Percentiles rank a stretch among this genome's conserved stretches.
phyloP scores from a whole-genome alignment of 306 rosid genomes.

The Medicago lupulina region DNA sequence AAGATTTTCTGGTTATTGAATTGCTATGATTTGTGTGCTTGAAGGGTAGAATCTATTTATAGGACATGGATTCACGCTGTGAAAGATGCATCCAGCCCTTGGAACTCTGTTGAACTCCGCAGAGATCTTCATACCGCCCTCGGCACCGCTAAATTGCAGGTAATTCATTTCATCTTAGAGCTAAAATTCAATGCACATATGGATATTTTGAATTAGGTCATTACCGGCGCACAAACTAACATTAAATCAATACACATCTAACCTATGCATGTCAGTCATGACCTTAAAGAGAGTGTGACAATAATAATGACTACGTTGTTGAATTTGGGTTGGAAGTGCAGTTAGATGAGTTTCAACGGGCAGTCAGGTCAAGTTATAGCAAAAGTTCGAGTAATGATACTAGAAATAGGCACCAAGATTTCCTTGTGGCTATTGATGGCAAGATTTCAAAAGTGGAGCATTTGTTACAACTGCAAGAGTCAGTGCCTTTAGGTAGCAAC shows the following conservation, averaged over 20 bases:
- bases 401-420: conserved; percentile 73
- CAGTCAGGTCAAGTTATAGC: conserved; percentile 70
- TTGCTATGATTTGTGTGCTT: conserved; percentile 29
- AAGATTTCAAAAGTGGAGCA: conserved; percentile 62
- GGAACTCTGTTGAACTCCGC: conserved; percentile 71
- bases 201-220: not conserved
- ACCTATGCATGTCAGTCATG: not conserved
- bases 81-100: conserved; percentile 61
- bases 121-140: conserved; percentile 85
- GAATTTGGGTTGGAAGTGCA: conserved; percentile 53
- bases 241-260: too few species aligned
- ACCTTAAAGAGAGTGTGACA: not conserved
- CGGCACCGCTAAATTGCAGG: conserved; percentile 99
- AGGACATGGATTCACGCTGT: conserved; percentile 78
- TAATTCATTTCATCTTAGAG: conserved; percentile 33
- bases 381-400: conserved; percentile 65
- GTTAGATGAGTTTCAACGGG: conserved; percentile 88
- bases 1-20: conserved; percentile 34
- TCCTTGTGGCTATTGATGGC: conserved; percentile 66
- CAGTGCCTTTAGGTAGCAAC: conserved; percentile 55
- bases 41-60: conserved; percentile 89
- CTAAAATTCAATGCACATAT: not conserved
- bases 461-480: conserved; percentile 59
- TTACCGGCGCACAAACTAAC: not conserved
- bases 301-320: not conserved